Evolutionary conservation across 108 stramenopile species (phyloP), one percentile per base, ranked within the genome.

Genomic region (Stephanodiscus minutulus): DNA sequence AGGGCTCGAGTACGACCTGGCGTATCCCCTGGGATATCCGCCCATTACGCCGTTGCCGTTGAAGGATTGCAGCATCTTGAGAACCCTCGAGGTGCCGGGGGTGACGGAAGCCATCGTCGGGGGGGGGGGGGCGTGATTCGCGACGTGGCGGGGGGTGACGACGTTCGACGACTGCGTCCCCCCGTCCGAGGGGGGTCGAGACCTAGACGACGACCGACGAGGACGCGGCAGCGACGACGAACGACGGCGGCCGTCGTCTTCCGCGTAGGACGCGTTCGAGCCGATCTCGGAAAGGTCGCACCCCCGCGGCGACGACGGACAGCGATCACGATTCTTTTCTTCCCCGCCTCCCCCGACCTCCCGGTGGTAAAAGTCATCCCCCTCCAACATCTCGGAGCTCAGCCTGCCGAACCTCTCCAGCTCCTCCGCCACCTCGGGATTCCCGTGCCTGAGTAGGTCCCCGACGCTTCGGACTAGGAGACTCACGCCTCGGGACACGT

Each of bases 401-500:
- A 77, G 54, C 29, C 61, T 52, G 20, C 72, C 66, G 50, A 82
- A 82, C 41, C 68, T 63, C 21, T 77, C 81, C 3, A 82, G 39
- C 46, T 82, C 76, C 39, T 49, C 71, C 0, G 81, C 81, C 53
- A 82, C 76, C 9, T 56, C 22, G 3, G 76, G 72, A 43, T 77
- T 77, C 31, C 44, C 53, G 8, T 36, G 35, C 17, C 79, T 22
- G 8, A 82, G 31, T 0, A 82, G n/a, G 56, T 77, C 81, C 17
- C 76, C 81, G 13, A 82, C 81, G 43, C 81, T 68, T 13, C 68
- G 71, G 20, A 82, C 81, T 3, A 82, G 27, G 5, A 82, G 52
- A 3, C 76, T 33, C 11, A 82, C 76, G 2, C 81, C 81, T 5
- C 72, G 47, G 13, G 55, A 29, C 76, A 77, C 73, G 66, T 82